Evolutionary conservation across 2,329 filamentous ascomycete species (phyloP).

Genomic region (Colletotrichum sp.): DNA sequence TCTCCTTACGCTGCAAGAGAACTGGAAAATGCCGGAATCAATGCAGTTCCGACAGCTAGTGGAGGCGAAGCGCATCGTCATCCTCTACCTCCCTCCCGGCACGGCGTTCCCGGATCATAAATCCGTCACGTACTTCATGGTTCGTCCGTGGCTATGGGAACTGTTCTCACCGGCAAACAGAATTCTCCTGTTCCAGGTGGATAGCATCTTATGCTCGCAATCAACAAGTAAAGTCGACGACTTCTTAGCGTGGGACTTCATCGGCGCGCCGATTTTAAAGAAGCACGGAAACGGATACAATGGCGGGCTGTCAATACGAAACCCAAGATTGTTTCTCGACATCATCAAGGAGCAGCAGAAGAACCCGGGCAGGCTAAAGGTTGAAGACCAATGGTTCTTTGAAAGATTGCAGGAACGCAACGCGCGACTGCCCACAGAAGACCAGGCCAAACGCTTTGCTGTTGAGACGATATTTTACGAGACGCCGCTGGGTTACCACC

Average conservation of each 20-base stretch:
- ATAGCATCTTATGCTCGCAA: conserved; percentile 40
- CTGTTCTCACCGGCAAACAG: conserved; percentile 36
- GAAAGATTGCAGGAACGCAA: conserved; percentile 27
- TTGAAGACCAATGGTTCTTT: conserved; percentile 38
- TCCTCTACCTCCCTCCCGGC: conserved; percentile 40
- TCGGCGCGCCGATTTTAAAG: conserved; percentile 33
- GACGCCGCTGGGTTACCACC: conserved; percentile 30
- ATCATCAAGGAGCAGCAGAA: conserved; percentile 21
- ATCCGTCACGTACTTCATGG: conserved; percentile 38
- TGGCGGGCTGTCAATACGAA: conserved; percentile 36
- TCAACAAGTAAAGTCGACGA: conserved; percentile 33
- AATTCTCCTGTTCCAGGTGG: conserved; percentile 43
- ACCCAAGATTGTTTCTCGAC: conserved; percentile 29
- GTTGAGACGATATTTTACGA: conserved; percentile 31
- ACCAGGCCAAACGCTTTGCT: conserved; percentile 29
- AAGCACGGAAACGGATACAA: conserved; percentile 31
- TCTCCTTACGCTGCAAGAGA: conserved; percentile 42
- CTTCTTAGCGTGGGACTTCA: conserved; percentile 38
- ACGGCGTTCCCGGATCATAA: conserved; percentile 36
- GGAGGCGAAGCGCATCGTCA: conserved; percentile 33
- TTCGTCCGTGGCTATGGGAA: conserved; percentile 40
- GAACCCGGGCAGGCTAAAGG: conserved; percentile 23
- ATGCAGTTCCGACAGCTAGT: conserved; percentile 40
- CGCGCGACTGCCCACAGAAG: conserved; percentile 28
- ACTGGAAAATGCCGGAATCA: conserved; percentile 19